Base-by-base conservation (phyloP, 805 yeast genomes). In the Tetrapisispora taiwanensis region DNA sequence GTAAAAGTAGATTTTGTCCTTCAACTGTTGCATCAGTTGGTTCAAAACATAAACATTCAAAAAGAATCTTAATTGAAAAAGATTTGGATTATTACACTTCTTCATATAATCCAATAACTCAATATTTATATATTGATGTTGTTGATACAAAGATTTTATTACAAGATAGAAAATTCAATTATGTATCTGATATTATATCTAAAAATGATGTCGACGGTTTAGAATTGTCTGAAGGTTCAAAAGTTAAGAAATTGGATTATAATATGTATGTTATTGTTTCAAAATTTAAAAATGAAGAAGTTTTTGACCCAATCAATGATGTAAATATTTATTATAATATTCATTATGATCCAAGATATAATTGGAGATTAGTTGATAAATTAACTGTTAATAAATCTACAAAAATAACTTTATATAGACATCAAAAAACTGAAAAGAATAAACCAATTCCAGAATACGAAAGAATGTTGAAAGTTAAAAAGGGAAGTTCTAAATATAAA, bases 401-500 rank as follows among this genome's bases (percentile, higher is more conserved):
- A 18, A 17, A 34, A 17, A 18, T 41, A 9, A 30, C 43, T n/a
- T 9, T 41, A 6, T 41, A 34, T n/a, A 41, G 19, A 18, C 33
- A 26, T 26, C 22, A 33, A 9, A 4, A 6, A 30, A 10, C 5
- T 7, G 32, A 15, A 9, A 4, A 9, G 4, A 37, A 8, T 6
- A 22, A 27, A 7, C 4, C 26, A 9, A 37, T 6, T 12, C 26
- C 24, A 27, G 15, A 8, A 4, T 15, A 13, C 5, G 32, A 37
- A 7, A 26, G 32, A 7, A 37, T 27, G 30, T 37, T 37, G 13
- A 27, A 36, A 10, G 18, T 37, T 14, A 37, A 27, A 17, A 9
- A 26, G 8, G 32, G 26, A 7, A 26, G 56, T 50, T 13, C 46
- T 14, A 73, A 69, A 44, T 85, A 81, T 63, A 90, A 84, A 60